Evolutionary conservation across 2,329 filamentous ascomycete genomes (phyloP), one percentile per base, ranked within the genome.

Genomic region (Cordyceps fumosorosea): DNA sequence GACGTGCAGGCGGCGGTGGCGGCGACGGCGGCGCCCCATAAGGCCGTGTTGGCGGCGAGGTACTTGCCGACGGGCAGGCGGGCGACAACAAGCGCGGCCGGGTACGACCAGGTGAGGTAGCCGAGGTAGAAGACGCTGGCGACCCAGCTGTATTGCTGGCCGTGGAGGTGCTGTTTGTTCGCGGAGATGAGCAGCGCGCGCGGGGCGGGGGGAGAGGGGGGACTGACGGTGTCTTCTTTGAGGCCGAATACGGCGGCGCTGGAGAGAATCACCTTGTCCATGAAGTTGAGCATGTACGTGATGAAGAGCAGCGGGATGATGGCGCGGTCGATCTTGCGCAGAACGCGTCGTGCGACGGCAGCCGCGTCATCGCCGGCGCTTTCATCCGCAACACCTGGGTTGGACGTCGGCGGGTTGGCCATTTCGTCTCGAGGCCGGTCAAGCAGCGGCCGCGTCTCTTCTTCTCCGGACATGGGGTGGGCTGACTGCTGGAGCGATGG

Each of bases 71-170:
- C 69, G 0, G 79, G 80, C 14, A 83, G 67, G 2, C 75, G 76
- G 42, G 80, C 75, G 20, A 84, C 72, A 12, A 84, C 70, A 1
- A 80, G 66, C 0, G 79, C 79, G 0, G 79, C 80, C 0, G 81
- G 78, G 65, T 81, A 82, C 20, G 79, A 77, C 69, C 78, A 81
- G 11, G 75, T 69, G 3, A 84, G 74, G 68, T 82, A 82, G n/a
- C 75, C 75, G 16, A 77, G 64, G 66, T 77, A 77, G 56, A 77
- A 73, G 53, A 76, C 68, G 48, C 73, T 74, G 37, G 73, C 69
- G 20, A 91, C 76, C 89, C 89, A 91, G 53, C 80, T 83, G 70
- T 87, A 91, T 75, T 90, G 71, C 56, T 74, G 69, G 54, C 73
- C 77, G 54, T 66, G 70, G 40, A 73, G 69, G 50, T 70, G 54